Evolutionary conservation across 2,329 filamentous ascomycete genomes (phyloP), one percentile per base, ranked within the genome.

Genomic region (Monosporascus sp.): DNA sequence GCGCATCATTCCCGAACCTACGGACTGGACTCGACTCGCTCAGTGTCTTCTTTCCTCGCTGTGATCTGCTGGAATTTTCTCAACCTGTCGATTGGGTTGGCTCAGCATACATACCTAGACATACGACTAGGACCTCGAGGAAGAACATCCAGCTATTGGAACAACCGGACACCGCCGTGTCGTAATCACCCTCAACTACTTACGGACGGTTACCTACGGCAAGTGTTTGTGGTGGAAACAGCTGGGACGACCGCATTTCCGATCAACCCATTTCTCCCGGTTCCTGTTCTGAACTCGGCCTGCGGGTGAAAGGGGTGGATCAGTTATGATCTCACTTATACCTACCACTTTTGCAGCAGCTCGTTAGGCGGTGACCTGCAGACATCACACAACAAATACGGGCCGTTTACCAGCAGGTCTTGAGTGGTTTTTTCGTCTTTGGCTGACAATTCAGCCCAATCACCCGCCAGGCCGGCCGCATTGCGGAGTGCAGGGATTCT

Each of bases 351-450:
- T 7, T 46, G 43, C 25, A n/a, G 14, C 24, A 17, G 43, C 22
- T 46, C n/a, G 9, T 44, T 55, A 52, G 51, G 38, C 45, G 18
- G 38, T 47, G 18, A 57, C 49, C 51, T 51, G 57, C 56, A 58
- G 54, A 48, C 56, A 11, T 49, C 50, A 43, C 53, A 52, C 54
- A 14, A 11, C 31, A 36, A 54, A 57, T 60, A 55, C 59, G 57
- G 57, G 35, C 57, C 57, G 57, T 53, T 57, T 59, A 60, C 55
- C 54, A 59, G 45, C 50, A 56, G 56, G 50, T 45, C 22, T 44
- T 22, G 43, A 46, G 48, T 51, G 43, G 43, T 3, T 22, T 37
- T 50, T 46, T 50, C 55, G 54, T 58, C 55, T 55, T 56, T 60
- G 58, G 53, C 54, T 57, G 58, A 31, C 51, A 44, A 24, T 50